Evolutionary conservation across 805 yeast genomes (phyloP), one percentile per base, ranked within the genome.

Genomic region (Aciculoconidium aculeatum): DNA sequence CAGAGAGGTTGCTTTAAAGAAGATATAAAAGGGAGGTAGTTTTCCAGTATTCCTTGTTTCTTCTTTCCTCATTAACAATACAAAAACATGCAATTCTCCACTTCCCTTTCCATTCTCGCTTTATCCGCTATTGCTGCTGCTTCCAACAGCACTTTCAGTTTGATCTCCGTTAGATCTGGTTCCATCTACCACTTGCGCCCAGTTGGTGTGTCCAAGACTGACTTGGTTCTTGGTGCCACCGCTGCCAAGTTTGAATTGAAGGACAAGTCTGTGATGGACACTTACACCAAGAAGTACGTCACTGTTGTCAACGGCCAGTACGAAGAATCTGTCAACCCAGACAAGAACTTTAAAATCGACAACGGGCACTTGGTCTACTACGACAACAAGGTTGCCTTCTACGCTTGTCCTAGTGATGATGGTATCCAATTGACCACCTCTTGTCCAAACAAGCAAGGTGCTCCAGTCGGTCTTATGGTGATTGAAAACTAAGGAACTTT

Each of bases 121-220:
- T 21, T 51, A 14, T 38, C 43, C 31, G 41, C 55, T 31, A 31
- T 49, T 21, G 56, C 54, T 17, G 30, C 44, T 15, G 30, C 44
- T 15, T 51, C 58, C 11, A 51, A 45, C 7, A 38, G 35, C 29
- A 30, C 41, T 11, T 40, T 53, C 31, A 27, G 36, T 15, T 37
- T 47, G 11, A 28, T 49, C 17, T 34, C 45, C 20, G 46, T 52
- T 17, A 43, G 45, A 23, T 52, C 58, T 6, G 59, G 55, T 8
- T 40, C 55, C 8, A 30, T 24, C 6, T 47, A 40, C 43, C 59
- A 53, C 21, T 51, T 44, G 37, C 17, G 28, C 29, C 21, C 34
- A 15, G 25, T 35, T 17, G 21, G 25, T 16, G 13, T 35, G 6
- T n/a, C n/a, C n/a, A n/a, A n/a, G n/a, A 28, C 28, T 12, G 37